Percentiles rank a stretch among this genome's conserved stretches.
phyloP scores from a whole-genome alignment of 1,139 yeast genomes.

The Blastobotrys indianensis region DNA sequence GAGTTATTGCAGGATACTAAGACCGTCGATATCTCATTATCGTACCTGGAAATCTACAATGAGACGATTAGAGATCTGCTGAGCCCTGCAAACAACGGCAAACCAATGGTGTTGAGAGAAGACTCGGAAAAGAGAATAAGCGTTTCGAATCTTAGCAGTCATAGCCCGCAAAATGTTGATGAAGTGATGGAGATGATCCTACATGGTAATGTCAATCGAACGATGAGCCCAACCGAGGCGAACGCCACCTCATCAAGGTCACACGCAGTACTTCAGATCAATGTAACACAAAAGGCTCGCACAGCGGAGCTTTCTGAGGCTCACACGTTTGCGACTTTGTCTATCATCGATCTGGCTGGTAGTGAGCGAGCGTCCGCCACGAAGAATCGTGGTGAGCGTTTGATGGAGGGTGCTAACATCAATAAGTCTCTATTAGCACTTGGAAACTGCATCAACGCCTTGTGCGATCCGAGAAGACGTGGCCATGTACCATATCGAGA shows the following conservation, averaged over 20 bases:
- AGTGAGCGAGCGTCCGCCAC: conserved; percentile 93
- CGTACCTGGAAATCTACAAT: conserved; percentile 84
- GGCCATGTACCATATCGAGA: conserved; percentile 87
- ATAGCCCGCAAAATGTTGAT: conserved; percentile 54
- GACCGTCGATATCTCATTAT: conserved; percentile 54
- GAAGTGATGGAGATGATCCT: conserved; percentile 78
- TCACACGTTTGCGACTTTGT: conserved; percentile 70
- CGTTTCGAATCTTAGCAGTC: conserved; percentile 68
- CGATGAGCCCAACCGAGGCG: conserved; percentile 85
- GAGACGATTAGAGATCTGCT: conserved; percentile 80
- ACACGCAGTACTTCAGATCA: conserved; percentile 85
- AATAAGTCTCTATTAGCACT: conserved; percentile 81
- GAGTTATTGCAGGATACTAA: conserved; percentile 51
- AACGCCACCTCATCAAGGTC: conserved; percentile 87
- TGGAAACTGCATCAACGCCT: conserved; percentile 90
- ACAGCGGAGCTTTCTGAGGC: conserved; percentile 61
- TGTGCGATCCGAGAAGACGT: conserved; percentile 63
- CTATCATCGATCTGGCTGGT: conserved; percentile 89
- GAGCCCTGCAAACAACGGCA: conserved; percentile 41
- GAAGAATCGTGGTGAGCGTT: conserved; percentile 68
- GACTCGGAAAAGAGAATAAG: conserved; percentile 61
- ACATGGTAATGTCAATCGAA: conserved; percentile 67
- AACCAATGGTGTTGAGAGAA: conserved; percentile 60
- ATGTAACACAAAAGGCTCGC: conserved; percentile 56
- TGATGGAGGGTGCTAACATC: conserved; percentile 89